Base-by-base conservation (phyloP, 768 basidiomycete genomes). In the Strobilomyces dryophilus region DNA sequence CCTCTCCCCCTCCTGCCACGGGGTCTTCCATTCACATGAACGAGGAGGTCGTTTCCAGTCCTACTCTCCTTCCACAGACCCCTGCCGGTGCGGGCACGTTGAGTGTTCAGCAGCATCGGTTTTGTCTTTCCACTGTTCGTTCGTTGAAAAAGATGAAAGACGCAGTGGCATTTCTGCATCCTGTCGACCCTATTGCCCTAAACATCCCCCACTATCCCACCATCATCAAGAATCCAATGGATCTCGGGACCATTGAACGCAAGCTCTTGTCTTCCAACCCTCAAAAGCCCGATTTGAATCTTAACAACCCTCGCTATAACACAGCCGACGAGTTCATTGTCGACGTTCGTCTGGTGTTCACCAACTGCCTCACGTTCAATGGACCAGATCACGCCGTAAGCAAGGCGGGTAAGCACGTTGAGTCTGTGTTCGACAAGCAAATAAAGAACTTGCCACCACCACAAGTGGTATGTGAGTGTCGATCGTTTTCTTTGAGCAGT, bases 201-300 rank as follows among this genome's bases (percentile, higher is more conserved):
- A 83, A 82, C 55, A 83, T 92, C 55, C 95, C 93, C 9, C 92
- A 95, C 67, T 99, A 99, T 63, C 81, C 81, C 34, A 78, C 78
- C 42, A 83, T 98, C 66, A 82, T 99, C 72, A 90, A 85, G 65
- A 81, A 79, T 26, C 97, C 97, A 0, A 98, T 98, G 92, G 97
- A 98, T 67, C 79, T 99, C 43, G 79, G 84, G 4, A 97, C 95
- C 41, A 82, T 98, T 53, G 95, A 98, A 72, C 82, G 82, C 62
- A 97, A 98, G 73, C 77, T 98, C 40, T 62, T 60, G 32, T 82
- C 87, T 1, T 91, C 91, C 14, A 95, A 92, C 62, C 85, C 89
- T 3, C 61, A 73, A 48, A 93, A 91, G 64, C 88, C 83, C 14
- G 90, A 91, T 55, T 70, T 76, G 26, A 89, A 86, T 63, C 72